Conservation (phyloP, 305 asterid species). For the Rubia tinctorum region DNA sequence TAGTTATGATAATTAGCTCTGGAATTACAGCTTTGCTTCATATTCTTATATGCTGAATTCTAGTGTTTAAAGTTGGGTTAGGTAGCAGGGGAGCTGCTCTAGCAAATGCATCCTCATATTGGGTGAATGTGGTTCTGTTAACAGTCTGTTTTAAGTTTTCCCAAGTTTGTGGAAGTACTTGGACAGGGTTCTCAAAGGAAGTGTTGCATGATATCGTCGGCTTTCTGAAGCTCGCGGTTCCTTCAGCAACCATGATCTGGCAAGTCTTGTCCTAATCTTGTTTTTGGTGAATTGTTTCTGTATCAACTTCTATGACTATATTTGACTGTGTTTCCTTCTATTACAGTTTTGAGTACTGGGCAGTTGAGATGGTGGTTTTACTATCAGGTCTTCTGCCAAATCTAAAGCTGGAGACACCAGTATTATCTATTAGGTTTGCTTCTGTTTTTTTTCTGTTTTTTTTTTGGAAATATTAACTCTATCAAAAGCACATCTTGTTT, state of each 20-base stretch:
- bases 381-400: slow-evolving; percentile 72
- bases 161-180: slow-evolving; percentile 34
- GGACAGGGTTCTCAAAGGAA: slow-evolving; percentile 49
- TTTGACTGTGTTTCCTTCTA: slow-evolving; percentile 2
- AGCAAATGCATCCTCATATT: slow-evolving; percentile 57
- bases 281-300: not conserved
- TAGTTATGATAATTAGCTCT: slow-evolving; percentile 55
- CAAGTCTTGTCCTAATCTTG: slow-evolving; percentile 8
- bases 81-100: slow-evolving; percentile 65
- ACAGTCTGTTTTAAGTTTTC: slow-evolving; percentile 44
- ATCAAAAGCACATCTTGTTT: not conserved
- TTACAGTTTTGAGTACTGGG: slow-evolving; percentile 69
- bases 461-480: not conserved
- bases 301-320: not conserved
- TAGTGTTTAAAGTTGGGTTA: slow-evolving; percentile 34
- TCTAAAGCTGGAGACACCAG: slow-evolving; percentile 68
- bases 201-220: slow-evolving; percentile 35
- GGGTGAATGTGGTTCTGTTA: slow-evolving; percentile 51
- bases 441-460: not conserved
- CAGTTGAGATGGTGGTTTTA: slow-evolving; percentile 74
- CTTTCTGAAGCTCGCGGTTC: slow-evolving; percentile 57
- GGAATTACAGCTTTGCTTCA: slow-evolving; percentile 45
- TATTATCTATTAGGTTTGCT: slow-evolving; percentile 59
- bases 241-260: slow-evolving; percentile 79
- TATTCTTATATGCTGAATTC: slow-evolving; percentile 52